Conservation (phyloP, 2,329 filamentous ascomycete species). For the Colletotrichum euphorbiae region DNA sequence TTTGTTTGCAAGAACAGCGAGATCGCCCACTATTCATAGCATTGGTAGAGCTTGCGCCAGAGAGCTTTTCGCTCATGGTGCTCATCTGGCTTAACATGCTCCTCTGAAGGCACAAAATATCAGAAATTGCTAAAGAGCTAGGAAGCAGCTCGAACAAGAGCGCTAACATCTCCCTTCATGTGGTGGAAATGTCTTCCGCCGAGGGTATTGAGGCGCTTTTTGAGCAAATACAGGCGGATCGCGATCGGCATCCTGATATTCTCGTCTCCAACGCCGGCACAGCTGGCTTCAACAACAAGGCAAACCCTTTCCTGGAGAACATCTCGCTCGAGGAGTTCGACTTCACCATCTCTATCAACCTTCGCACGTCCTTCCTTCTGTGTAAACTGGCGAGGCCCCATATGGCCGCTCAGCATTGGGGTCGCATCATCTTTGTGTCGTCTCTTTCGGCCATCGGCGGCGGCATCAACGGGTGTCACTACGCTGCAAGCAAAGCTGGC, state of each 20-base stretch:
- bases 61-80: slow-evolving; percentile 63
- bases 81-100: slow-evolving; percentile 70
- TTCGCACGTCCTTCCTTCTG: slow-evolving; percentile 71
- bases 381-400: slow-evolving; percentile 69
- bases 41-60: slow-evolving; percentile 70
- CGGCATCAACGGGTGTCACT: slow-evolving; percentile 72
- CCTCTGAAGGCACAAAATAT: slow-evolving; percentile 30
- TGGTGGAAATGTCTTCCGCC: slow-evolving; percentile 67
- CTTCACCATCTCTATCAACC: slow-evolving; percentile 70
- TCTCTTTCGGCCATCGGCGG: slow-evolving; percentile 73
- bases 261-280: slow-evolving; percentile 73
- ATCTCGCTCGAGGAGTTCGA: slow-evolving; percentile 74
- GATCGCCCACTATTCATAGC: slow-evolving; percentile 48
- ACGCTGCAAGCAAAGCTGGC: slow-evolving; percentile 72
- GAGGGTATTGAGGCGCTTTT: slow-evolving; percentile 67
- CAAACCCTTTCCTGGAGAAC: slow-evolving; percentile 66
- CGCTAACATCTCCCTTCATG: slow-evolving; percentile 62
- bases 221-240: slow-evolving; percentile 62
- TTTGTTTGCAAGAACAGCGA: neutral
- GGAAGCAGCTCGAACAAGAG: neutral
- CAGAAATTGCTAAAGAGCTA: slow-evolving; percentile 12
- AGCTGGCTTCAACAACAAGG: slow-evolving; percentile 62
- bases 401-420: slow-evolving; percentile 71
- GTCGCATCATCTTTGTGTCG: slow-evolving; percentile 72
- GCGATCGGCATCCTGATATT: slow-evolving; percentile 70